These are phyloP conservation scores for Eimeria brunetti DNA, from an alignment of 169 alveolate genomes.

Conservation along the genomic window DNA sequence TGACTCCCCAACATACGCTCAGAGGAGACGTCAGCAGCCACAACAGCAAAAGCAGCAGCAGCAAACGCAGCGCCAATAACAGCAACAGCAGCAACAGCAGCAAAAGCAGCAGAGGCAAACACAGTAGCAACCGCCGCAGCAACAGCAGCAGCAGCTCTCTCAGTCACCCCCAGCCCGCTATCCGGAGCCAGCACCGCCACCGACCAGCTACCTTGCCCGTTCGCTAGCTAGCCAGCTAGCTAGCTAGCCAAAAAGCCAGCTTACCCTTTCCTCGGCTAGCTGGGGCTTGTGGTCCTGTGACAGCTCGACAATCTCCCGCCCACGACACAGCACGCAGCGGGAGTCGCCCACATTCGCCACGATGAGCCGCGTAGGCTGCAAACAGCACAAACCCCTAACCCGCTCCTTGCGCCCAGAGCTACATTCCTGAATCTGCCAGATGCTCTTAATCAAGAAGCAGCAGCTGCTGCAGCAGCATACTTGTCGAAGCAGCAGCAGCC, in stretches of 20 bases:
- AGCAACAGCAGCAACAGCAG: no score
- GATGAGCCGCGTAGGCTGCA: conserved; percentile 81
- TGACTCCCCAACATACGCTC: not conserved
- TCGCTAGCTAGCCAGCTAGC: not conserved
- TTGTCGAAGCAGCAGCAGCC: not conserved
- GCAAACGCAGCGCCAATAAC: not conserved
- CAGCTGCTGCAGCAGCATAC: not conserved
- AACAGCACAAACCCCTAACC: not conserved
- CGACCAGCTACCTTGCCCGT: not conserved
- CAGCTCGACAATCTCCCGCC: conserved; percentile 94
- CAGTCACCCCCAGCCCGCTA: not conserved
- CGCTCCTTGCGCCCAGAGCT: not conserved
- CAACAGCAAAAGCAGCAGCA: not conserved
- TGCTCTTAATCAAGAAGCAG: not conserved
- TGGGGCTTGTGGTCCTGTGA: conserved; percentile 99
- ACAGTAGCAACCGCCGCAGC: not conserved
- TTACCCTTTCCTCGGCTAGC: conserved; percentile 92
- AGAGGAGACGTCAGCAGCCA: not conserved
- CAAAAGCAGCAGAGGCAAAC: not conserved
- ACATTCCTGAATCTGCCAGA: not conserved
- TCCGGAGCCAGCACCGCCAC: not conserved
- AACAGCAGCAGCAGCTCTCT: not conserved
- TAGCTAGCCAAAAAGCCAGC: not conserved
- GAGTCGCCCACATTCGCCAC: conserved; percentile 99
- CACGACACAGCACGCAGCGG: conserved; percentile 97